Evolutionary conservation across 2,329 filamentous ascomycete genomes (phyloP).

Genomic region (Colletotrichum phormii): DNA sequence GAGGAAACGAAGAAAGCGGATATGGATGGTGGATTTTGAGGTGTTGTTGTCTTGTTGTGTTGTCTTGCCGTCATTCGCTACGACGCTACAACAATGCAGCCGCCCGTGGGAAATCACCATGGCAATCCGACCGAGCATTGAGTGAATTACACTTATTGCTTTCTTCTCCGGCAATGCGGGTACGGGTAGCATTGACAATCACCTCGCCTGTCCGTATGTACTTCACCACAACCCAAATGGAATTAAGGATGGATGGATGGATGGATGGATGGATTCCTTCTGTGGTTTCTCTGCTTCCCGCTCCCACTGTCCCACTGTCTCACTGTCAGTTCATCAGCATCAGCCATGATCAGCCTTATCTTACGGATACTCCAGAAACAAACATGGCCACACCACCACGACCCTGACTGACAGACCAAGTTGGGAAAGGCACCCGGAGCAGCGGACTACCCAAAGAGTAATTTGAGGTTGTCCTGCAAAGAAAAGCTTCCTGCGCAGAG

Average conservation of each 20-base stretch:
- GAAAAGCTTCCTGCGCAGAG: conserved; percentile 23
- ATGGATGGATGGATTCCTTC: neutral
- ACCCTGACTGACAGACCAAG: too few species aligned
- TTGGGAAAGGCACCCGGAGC: too few species aligned
- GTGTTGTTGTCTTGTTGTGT: conserved; percentile 27
- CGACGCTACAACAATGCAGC: conserved; percentile 14
- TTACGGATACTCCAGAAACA: neutral
- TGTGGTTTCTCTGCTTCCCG: conserved; percentile 11
- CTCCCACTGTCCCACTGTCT: neutral
- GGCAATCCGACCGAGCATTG: conserved; percentile 17
- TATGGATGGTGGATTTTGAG: conserved; percentile 1
- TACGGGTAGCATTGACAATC: conserved; percentile 1
- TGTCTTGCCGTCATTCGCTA: conserved; percentile 32
- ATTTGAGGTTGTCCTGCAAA: conserved; percentile 25
- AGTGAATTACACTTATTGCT: conserved; percentile 3
- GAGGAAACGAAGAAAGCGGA: neutral
- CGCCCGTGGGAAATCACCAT: conserved; percentile 15
- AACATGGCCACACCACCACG: neutral
- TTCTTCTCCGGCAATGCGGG: conserved; percentile 3
- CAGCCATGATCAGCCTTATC: neutral
- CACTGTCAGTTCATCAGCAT: neutral
- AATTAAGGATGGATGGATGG: neutral
- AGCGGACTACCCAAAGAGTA: neutral
- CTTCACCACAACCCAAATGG: too few species aligned
- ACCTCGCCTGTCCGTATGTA: too few species aligned